Base-by-base conservation (phyloP, 2,329 filamentous ascomycete species). In the Fusarium xylarioides region DNA sequence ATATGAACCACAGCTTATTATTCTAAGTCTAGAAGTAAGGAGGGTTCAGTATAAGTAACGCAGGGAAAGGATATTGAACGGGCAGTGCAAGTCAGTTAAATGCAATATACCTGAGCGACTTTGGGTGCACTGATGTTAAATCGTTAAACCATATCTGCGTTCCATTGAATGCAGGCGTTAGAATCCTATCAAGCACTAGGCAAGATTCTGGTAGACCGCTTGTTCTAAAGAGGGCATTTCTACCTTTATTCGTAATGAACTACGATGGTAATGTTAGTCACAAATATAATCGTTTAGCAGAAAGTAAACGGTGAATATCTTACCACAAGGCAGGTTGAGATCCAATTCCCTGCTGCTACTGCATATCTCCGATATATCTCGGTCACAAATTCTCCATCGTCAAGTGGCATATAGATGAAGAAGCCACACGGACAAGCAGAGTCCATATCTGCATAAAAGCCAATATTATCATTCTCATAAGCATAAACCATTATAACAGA, bases 281-380 rank as follows among this genome's bases (percentile, higher is more conserved):
- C 2, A 28, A n/a, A 23, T 42, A 21, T 7, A 12, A 42, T 8
- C 6, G 26, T 4, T 2, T 21, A 14, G 43, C 19, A 59, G 47
- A 67, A n/a, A 28, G 49, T 12, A 34, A 21, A 2, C 44, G 7
- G 28, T 34, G 19, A 4, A 21, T 28, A 35, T 53, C 63, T 63
- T 44, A 66, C 68, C 34, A 70, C 70, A 3, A 72, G 23, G n/a
- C 67, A 72, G 37, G 38, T 19, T 30, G 59, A 65, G 30, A 58
- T 43, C 32, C 16, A 9, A 11, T 55, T 21, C 16, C 32, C 18
- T 2, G 52, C 26, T 19, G 26, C 40, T 12, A 58, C 35, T 26
- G 46, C 67, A 42, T 64, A 68, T 62, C 67, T 46, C 43, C 60
- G 55, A 52, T 59, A 70, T 19, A 71, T 60, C 15, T 70, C 59